phyloP scores from a whole-genome alignment of 768 basidiomycete species.

The Russula ochroleuca region DNA sequence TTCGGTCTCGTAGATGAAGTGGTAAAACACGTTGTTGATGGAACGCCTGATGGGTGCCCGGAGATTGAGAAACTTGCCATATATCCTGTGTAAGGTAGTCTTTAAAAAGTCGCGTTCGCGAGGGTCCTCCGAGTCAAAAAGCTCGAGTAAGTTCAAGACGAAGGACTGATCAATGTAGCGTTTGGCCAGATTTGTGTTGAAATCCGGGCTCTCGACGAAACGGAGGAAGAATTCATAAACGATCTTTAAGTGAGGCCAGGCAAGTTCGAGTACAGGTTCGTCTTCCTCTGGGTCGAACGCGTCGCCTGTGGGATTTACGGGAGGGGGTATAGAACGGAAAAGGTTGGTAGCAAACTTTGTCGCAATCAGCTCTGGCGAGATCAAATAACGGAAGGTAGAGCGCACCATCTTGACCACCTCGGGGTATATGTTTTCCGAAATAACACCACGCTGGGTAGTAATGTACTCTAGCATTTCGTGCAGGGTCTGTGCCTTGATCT shows the following conservation, averaged over 20 bases:
- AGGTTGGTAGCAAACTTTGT: conserved; percentile 92
- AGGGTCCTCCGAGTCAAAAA: conserved; percentile 98
- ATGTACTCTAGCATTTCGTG: conserved; percentile 99
- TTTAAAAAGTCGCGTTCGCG: conserved; percentile 99
- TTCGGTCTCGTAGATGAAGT: conserved; percentile 98
- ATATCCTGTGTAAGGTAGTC: conserved; percentile 97
- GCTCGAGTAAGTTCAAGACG: conserved; percentile 91
- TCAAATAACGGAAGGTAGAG: conserved; percentile 22
- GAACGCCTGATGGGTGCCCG: conserved; percentile 98
- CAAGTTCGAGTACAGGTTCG: conserved; percentile 96
- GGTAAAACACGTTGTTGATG: conserved; percentile 99
- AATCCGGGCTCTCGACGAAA: conserved; percentile 95
- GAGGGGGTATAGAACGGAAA: conserved; percentile 99
- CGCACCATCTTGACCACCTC: conserved; percentile 97
- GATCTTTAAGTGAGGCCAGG: conserved; percentile 99
- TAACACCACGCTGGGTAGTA: conserved; percentile 91
- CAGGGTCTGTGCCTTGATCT: conserved; percentile 95
- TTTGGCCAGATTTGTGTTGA: conserved; percentile 97
- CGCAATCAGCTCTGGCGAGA: conserved; percentile 9
- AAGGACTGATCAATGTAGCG: conserved; percentile 96
- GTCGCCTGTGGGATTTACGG: conserved; percentile 96
- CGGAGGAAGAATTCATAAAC: conserved; percentile 99
- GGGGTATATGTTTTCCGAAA: conserved; percentile 96
- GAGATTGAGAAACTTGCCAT: conserved; percentile 98
- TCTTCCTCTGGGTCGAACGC: conserved; percentile 99